Base-by-base conservation (phyloP, 1,139 yeast species). In the Yamadazyma taylorii region DNA sequence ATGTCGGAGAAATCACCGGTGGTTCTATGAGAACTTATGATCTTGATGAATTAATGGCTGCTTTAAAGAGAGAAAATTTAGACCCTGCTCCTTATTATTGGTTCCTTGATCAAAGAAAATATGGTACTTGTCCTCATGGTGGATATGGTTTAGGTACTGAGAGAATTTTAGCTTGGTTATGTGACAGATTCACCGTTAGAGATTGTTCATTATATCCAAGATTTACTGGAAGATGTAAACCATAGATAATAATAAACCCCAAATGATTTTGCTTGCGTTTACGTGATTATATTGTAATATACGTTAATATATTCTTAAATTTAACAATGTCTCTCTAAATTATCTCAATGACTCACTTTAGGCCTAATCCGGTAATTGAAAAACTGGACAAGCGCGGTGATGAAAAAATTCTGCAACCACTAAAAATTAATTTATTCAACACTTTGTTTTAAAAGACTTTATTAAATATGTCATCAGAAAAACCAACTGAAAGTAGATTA, bases 101-200 rank as follows among this genome's bases (percentile, higher is more conserved):
- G 97, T 92, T 87, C 69, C 79, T 81, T 45, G 98, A 92, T 63
- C 94, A 85, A 70, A 83, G 98, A 69, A 85, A 85, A 68, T 90
- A 94, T 66, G 99, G 99, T 63, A 84, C 97, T 17, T 87, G 88
- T 68, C 97, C 97, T 34, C 98, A 92, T 60, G 99, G 99, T 64
- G 99, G 99, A 50, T 92, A 92, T 69, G 99, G 99, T 56, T 69
- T 92, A 50, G 99, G 99, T 50, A 87, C 97, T 35, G 99, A 92
- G 73, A 86, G 99, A 70, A 87, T 92, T 55, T 75, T 92, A 52
- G 98, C 98, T 26, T 92, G 98, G 98, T 77, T 92, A 61, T 89
- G 97, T 71, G 85, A 90, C 77, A 79, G 98, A 67, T 92, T 81
- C 73, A 94, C 98, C 27, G 97, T 92, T 46, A 85, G 97, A 73